Conservation (phyloP, 441 rosid genomes). For the Erodium moschatum region DNA sequence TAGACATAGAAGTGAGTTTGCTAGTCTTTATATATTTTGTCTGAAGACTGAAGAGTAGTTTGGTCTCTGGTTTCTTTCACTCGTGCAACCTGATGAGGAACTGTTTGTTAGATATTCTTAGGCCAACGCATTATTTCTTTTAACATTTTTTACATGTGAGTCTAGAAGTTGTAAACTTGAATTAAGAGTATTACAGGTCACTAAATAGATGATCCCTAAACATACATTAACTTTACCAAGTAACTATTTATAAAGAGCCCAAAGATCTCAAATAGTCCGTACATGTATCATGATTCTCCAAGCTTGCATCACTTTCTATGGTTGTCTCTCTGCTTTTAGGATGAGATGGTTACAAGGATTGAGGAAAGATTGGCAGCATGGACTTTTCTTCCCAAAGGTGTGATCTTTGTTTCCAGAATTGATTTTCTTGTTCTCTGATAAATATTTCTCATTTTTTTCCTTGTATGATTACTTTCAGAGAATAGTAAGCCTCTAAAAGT, state of each 20-base stretch:
- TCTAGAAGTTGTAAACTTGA: not conserved
- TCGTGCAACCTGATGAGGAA: not conserved
- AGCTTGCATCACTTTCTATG: conserved; percentile 8
- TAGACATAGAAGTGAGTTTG: conserved; percentile 38
- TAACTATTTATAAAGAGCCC: not conserved
- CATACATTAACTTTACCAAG: not conserved
- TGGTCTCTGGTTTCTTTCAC: conserved; percentile 8
- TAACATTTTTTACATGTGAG: not conserved
- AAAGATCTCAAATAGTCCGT: conserved; percentile 1
- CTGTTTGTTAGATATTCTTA: not conserved
- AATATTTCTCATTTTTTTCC: conserved; percentile 5
- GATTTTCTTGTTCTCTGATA: conserved; percentile 9
- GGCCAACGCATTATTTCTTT: not conserved
- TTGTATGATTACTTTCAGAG: conserved; percentile 34
- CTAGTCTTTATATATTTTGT: not conserved
- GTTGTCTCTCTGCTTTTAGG: conserved; percentile 34
- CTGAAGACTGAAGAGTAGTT: not conserved
- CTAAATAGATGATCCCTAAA: not conserved
- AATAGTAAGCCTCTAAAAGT: conserved; percentile 45
- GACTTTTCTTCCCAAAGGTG: conserved; percentile 84
- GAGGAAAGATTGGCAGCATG: conserved; percentile 78
- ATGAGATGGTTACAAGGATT: conserved; percentile 45
- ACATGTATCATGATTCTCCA: not conserved
- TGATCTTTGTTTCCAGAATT: conserved; percentile 1
- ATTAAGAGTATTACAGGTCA: not conserved